Base-by-base conservation (phyloP, 441 rosid genomes). In the Adansonia rubrostipa region DNA sequence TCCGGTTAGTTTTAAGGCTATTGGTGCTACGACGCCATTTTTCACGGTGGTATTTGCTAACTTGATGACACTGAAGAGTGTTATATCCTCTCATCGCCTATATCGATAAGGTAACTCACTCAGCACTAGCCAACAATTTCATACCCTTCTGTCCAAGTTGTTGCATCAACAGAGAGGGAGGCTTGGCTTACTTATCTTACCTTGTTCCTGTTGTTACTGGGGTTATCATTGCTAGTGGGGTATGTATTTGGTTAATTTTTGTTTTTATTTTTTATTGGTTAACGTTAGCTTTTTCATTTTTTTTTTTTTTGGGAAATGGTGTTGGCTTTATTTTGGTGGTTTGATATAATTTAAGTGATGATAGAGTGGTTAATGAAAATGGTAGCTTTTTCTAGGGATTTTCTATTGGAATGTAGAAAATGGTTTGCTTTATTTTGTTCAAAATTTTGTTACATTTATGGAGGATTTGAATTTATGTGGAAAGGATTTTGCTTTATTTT, bases 21-120 rank as follows among this genome's bases (percentile, higher is more conserved):
- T 93, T 62, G 99, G 99, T 44, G 99, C 99, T 6, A 95, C 99
- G 66, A 93, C 98, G 42, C 98, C 98, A 22, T 95, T 95, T 74
- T 95, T 95, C 77, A 95, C 98, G 0, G 98, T 97, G 0, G 90
- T 95, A 51, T 93, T 95, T 57, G 99, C 98, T 67, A 93, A 93
- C 77, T 57, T 91, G 81, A 91, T 93, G 85, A 93, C 98, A 0
- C 62, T 90, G 19, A 92, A 90, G 84, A 28, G 36, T 28, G 36
- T 28, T 28, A 28, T 28, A 28, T 28, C 36, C 36, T 28, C 36
- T 28, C 36, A 28, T 28, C 36, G 36, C 36, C 36, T 28, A 28
- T 28, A 28, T 28, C 36, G 36, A 28, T 28, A 28, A 28, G 36
- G 36, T 28, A 28, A 28, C 36, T 28, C 36, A 28, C 36, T 28